Percentiles rank a stretch among this genome's conserved stretches.
These are phyloP conservation scores for Gracilaria caudata DNA, from an alignment of 23 red algal genomes.

Conservation along the genomic window DNA sequence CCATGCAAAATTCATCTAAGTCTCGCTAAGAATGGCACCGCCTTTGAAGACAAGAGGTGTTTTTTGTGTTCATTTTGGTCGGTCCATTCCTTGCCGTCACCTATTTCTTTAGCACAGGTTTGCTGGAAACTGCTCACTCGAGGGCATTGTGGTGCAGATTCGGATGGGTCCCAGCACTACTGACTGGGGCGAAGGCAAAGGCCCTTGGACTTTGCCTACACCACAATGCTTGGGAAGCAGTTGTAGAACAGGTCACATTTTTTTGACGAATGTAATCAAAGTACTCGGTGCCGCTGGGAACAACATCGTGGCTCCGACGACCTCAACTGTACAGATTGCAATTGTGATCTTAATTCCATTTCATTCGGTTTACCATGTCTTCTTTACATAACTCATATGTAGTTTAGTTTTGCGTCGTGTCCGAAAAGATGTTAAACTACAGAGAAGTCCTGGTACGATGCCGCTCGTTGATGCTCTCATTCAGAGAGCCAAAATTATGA, in stretches of 20 bases:
- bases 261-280: conserved; percentile 9
- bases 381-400: conserved; percentile 45
- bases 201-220: conserved; percentile 30
- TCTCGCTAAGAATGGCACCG: background rate
- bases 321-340: conserved; percentile 32
- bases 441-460: conserved; percentile 28
- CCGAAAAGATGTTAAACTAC: conserved; percentile 2
- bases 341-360: conserved; percentile 31
- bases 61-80: conserved; percentile 54
- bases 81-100: conserved; percentile 57
- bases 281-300: background rate
- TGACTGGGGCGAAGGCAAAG: conserved; percentile 40
- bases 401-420: conserved; percentile 28
- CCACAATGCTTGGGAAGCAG: conserved; percentile 58
- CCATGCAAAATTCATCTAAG: no score
- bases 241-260: conserved; percentile 42
- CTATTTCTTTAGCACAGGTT: conserved; percentile 54
- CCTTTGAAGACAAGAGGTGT: background rate
- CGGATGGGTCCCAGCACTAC: conserved; percentile 14
- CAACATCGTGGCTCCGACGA: conserved; percentile 14
- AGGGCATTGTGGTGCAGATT: conserved; percentile 41
- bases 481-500: conserved; percentile 19
- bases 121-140: conserved; percentile 29
- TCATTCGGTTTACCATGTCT: conserved; percentile 66
- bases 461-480: conserved; percentile 36